Base-by-base conservation (phyloP, 1,139 yeast genomes). In the Geotrichum carabidarum region DNA sequence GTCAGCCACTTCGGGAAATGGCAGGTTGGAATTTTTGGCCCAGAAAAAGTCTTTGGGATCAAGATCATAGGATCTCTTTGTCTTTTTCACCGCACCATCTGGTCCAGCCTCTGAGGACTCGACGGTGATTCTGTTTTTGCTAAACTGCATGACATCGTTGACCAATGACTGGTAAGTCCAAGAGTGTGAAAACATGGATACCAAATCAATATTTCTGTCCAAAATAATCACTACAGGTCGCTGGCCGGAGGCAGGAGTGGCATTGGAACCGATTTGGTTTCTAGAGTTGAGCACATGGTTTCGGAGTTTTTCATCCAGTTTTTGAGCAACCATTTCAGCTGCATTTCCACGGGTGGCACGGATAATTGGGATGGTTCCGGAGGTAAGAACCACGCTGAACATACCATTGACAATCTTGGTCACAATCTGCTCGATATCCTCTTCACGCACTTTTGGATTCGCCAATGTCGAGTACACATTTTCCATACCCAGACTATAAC, bases 131-230 rank as follows among this genome's bases (percentile, higher is more conserved):
- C 91, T 81, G 69, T 91, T 91, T 66, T 95, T 79, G 62, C 83
- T 80, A 63, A 93, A 77, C 55, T 81, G 80, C 69, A 94, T 88
- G 9, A 90, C 95, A 68, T 93, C 99, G 65, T 91, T 86, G 14
- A 93, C 95, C 81, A 93, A 84, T 65, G 97, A 90, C 73, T 93
- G 96, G 68, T 93, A 93, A 52, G 95, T 90, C 98, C 99, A 91
- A 6, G 97, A 89, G 70, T 93, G 99, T 1, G 94, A 81, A 68
- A 94, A 84, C 98, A 93, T 91, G 31, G 96, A 85, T 1, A 93
- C 84, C 59, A 94, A 76, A 70, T 94, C 98, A 58, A 93, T 78
- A 65, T 86, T 88, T 68, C 99, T 80, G 70, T 93, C 99, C 57
- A 91, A 73, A 53, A 93, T 72, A 40, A 94, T 78, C 63, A 93